Base-by-base conservation (phyloP, 2,329 filamentous ascomycete genomes). In the Aspergillus puulaauensis region DNA sequence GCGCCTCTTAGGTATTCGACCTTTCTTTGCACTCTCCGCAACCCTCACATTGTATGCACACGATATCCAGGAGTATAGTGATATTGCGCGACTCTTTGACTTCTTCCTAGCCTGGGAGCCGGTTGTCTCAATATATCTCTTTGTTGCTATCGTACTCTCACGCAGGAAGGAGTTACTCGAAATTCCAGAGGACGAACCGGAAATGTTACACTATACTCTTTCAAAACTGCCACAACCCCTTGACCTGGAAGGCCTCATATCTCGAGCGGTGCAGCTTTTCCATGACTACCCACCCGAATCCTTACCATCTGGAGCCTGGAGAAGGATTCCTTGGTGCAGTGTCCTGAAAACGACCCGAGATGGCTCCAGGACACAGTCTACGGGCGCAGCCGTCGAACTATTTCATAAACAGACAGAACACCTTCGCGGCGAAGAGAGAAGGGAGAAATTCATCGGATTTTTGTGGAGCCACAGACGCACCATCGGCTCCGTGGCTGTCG, bases 41-140 rank as follows among this genome's bases (percentile, higher is more conserved):
- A 96, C 92, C 0, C 82, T 99, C 44, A 99, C 96, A 35, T 87
- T 99, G 79, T 99, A 97, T 74, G 92, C 95, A 17, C 95, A 99
- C 76, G 93, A 98, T 72, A 92, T 99, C 60, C 88, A 95, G 74
- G 87, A 89, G 43, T 97, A 96, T 72, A 85, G 85, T 61, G 90
- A 93, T 64, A 98, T 99, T 69, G 86, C 92, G 35, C 86, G 95
- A 23, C 79, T 99, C 1, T 99, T 97, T 73, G 95, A 99, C 76
- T 93, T 93, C 54, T 83, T 99, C 48, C 82, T 99, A 5, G 91
- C 93, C 3, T 86, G 85, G 49, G 91, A 96, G 73, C 91, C 93
- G n/a, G 89, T 90, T 40, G 91, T 96, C 68, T 88, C 88, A 17
- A 83, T 98, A 52, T 99, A 99, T 74, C 82, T 98, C 54, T 98